These are phyloP conservation scores for Polyporus arcularius DNA, from an alignment of 768 basidiomycete species.

Conservation along the genomic window DNA sequence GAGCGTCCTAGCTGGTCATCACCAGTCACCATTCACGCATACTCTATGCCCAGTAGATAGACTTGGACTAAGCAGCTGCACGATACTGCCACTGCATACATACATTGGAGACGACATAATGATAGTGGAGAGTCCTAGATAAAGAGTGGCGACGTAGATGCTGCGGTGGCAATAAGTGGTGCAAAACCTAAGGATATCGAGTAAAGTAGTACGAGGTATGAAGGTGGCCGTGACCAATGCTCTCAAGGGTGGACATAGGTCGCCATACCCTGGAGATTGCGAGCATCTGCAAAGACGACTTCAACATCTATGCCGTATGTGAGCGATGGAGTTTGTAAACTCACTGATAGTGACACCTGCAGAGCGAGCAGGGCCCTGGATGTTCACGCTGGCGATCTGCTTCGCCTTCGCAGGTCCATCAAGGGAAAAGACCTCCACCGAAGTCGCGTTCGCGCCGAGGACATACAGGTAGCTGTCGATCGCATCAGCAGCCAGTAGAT, in stretches of 20 bases:
- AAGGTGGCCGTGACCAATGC: too few relatives aligned
- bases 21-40: too few relatives aligned
- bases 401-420: slow-evolving; percentile 38
- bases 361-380: slow-evolving; percentile 32
- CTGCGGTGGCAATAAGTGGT: too few relatives aligned
- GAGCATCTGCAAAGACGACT: slow-evolving; percentile 19
- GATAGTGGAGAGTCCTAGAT: too few relatives aligned
- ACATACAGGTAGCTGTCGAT: slow-evolving; percentile 41
- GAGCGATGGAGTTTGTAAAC: slow-evolving; percentile 5
- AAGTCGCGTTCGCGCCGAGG: slow-evolving; percentile 37
- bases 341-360: slow-evolving; percentile 37
- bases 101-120: too few relatives aligned
- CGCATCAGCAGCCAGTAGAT: neutral
- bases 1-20: too few relatives aligned
- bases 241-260: slow-evolving; percentile 24
- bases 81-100: too few relatives aligned
- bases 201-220: too few relatives aligned
- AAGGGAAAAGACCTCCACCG: slow-evolving; percentile 41
- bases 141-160: too few relatives aligned
- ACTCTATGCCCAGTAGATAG: too few relatives aligned
- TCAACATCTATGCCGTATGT: neutral
- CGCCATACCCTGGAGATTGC: slow-evolving; percentile 40
- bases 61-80: too few relatives aligned
- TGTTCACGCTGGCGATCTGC: slow-evolving; percentile 34
- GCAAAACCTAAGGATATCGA: too few relatives aligned